A percentile compares a stretch with the other conserved stretches of the same genome.
These are phyloP conservation scores for Glaciozyma antarctica DNA, from an alignment of 768 basidiomycete genomes.

Conservation along the genomic window DNA sequence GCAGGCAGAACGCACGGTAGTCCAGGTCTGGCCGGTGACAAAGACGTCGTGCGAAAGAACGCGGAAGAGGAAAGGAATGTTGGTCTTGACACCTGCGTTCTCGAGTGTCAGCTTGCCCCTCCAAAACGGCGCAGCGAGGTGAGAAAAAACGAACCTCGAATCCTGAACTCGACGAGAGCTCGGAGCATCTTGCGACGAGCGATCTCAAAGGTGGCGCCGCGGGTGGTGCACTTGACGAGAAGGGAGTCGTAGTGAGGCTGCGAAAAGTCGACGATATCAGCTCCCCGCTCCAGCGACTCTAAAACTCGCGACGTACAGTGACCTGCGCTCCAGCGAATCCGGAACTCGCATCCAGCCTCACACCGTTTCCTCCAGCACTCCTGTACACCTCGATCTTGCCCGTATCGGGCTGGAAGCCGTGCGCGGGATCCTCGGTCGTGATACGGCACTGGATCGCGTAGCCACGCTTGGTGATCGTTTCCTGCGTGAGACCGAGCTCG, in stretches of 20 bases:
- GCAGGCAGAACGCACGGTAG: constrained; percentile 51
- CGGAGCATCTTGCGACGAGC: constrained; percentile 98
- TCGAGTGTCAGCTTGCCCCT: too few species aligned
- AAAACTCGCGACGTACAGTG: constrained; percentile 47
- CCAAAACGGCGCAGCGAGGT: not conserved
- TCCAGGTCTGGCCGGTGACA: constrained; percentile 96
- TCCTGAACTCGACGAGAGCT: constrained; percentile 98
- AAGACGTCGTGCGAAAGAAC: constrained; percentile 93
- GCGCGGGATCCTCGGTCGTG: constrained; percentile 91
- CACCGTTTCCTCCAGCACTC: constrained; percentile 95
- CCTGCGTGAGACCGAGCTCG: constrained; percentile 90
- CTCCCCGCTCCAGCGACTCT: not conserved
- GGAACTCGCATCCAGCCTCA: constrained; percentile 89
- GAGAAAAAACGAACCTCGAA: constrained; percentile 57
- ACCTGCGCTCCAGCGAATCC: constrained; percentile 99
- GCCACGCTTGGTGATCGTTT: constrained; percentile 88
- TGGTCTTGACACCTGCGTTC: constrained; percentile 54
- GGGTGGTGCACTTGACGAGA: constrained; percentile 90
- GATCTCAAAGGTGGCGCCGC: constrained; percentile 95
- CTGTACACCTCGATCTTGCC: constrained; percentile 99
- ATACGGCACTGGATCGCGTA: constrained; percentile 98
- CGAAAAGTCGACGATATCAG: constrained; percentile 25
- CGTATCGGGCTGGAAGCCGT: constrained; percentile 91
- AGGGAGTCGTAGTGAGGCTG: constrained; percentile 97
- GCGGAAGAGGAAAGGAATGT: constrained; percentile 98